These are phyloP conservation scores for Starmerella vaccinii DNA, from an alignment of 805 yeast species.

Conservation along the genomic window DNA sequence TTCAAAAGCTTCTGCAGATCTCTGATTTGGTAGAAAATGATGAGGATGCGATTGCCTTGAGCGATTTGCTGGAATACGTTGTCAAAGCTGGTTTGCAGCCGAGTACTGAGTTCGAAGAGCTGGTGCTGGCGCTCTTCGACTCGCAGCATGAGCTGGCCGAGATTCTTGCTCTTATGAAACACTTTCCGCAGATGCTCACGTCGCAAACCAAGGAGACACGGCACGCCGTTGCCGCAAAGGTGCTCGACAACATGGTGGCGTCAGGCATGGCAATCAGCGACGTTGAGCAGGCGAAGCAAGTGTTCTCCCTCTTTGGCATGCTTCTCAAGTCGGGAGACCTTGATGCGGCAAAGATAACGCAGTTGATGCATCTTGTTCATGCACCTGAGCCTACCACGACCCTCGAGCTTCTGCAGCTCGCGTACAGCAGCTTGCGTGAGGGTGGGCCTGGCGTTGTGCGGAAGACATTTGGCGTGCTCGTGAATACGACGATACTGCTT, in stretches of 20 bases:
- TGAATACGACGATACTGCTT: slow-evolving; percentile 49
- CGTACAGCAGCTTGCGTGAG: slow-evolving; percentile 42
- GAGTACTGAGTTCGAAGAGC: slow-evolving; percentile 18
- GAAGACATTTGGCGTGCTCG: slow-evolving; percentile 67
- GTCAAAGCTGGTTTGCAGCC: background rate
- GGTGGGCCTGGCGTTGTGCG: slow-evolving; percentile 45
- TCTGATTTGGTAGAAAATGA: background rate
- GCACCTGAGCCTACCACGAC: slow-evolving; percentile 40
- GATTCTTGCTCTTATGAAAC: slow-evolving; percentile 32
- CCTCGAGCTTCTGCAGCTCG: slow-evolving; percentile 38
- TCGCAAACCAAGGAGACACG: slow-evolving; percentile 45
- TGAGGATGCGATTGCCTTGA: background rate
- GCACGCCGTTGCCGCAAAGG: slow-evolving; percentile 47
- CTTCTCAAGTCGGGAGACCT: slow-evolving; percentile 37
- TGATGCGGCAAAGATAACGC: slow-evolving; percentile 41
- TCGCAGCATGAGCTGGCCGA: slow-evolving; percentile 26
- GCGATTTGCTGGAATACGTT: slow-evolving; percentile 6
- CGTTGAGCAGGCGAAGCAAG: slow-evolving; percentile 45
- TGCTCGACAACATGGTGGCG: slow-evolving; percentile 46
- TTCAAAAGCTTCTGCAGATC: slow-evolving; percentile 7
- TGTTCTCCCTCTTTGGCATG: slow-evolving; percentile 49
- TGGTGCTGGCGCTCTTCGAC: slow-evolving; percentile 31
- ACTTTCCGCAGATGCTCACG: slow-evolving; percentile 45
- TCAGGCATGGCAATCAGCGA: slow-evolving; percentile 34
- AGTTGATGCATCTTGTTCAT: slow-evolving; percentile 54